Percentiles rank a stretch among this genome's conserved stretches.
Conservation (phyloP, 768 basidiomycete species). For the Paxillus ammoniavirescens region DNA sequence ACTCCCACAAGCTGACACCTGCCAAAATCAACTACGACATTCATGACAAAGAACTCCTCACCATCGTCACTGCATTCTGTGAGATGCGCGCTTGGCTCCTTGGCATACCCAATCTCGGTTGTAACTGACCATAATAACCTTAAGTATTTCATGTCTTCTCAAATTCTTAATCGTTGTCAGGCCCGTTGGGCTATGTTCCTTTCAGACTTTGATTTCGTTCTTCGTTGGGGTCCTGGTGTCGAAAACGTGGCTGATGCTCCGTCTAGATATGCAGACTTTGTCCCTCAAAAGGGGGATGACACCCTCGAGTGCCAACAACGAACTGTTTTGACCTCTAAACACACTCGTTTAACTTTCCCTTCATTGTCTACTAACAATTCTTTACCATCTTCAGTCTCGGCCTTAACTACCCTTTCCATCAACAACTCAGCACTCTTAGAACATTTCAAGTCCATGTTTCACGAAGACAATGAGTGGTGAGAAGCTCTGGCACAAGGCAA, state of each 20-base stretch:
- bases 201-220: slow-evolving; percentile 13
- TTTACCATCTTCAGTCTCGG: slow-evolving; percentile 1
- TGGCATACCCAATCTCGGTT: slow-evolving; percentile 14
- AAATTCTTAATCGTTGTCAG: slow-evolving; percentile 32
- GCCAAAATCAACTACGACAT: slow-evolving; percentile 42
- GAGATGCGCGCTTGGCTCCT: slow-evolving; percentile 28
- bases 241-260: slow-evolving; percentile 14
- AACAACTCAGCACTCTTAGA: slow-evolving; percentile 17
- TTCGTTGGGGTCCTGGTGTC: slow-evolving; percentile 18
- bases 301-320: slow-evolving; percentile 9
- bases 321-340: slow-evolving; percentile 8
- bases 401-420: slow-evolving; percentile 19
- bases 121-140: slow-evolving; percentile 32
- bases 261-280: neutral
- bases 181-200: slow-evolving; percentile 32
- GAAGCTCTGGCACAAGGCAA: slow-evolving; percentile 14
- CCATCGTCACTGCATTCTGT: slow-evolving; percentile 33
- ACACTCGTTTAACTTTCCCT: slow-evolving; percentile 7
- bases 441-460: slow-evolving; percentile 15
- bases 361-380: neutral
- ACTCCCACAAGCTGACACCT: slow-evolving; percentile 24
- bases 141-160: slow-evolving; percentile 26
- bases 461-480: slow-evolving; percentile 14
- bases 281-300: slow-evolving; percentile 15
- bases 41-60: slow-evolving; percentile 44